phyloP scores from a whole-genome alignment of 164 flowering plant genomes.

The Echeveria elegans region DNA sequence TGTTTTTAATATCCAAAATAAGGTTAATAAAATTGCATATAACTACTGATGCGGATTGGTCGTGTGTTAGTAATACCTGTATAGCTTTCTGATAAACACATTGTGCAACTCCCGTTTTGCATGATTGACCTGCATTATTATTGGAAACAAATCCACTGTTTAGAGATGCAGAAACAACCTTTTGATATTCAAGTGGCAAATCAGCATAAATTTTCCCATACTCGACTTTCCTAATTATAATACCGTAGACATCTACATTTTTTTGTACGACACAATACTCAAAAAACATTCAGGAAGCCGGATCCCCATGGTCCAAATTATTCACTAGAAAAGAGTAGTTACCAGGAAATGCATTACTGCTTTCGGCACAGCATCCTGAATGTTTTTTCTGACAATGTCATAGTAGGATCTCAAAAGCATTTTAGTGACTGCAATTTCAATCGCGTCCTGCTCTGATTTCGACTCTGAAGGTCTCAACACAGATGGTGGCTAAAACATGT shows the following conservation, averaged over 20 bases:
- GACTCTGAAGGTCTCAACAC: conserved; percentile 76
- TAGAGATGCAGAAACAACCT: neutral
- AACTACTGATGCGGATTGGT: too few relatives aligned
- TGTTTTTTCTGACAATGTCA: conserved; percentile 89
- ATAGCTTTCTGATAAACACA: conserved; percentile 84
- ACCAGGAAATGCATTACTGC: conserved; percentile 98
- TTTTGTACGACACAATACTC: neutral
- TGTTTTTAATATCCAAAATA: conserved; percentile 20
- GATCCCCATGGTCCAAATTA: neutral
- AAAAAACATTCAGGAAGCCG: too few relatives aligned
- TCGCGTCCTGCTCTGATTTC: conserved; percentile 62
- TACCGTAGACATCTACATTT: neutral
- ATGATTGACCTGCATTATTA: conserved; percentile 64
- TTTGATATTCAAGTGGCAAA: neutral
- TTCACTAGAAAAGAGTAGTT: conserved; percentile 13
- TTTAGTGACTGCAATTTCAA: conserved; percentile 72
- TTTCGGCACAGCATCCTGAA: conserved; percentile 89
- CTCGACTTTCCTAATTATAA: neutral
- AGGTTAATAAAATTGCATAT: neutral
- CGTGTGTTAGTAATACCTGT: conserved; percentile 43
- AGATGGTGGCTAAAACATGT: conserved; percentile 59
- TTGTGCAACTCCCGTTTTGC: conserved; percentile 86
- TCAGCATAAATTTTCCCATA: neutral
- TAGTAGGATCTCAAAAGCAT: conserved; percentile 88
- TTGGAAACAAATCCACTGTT: neutral